Percentiles rank a stretch among this genome's conserved stretches.
Evolutionary conservation across 495 filamentous ascomycete genomes (phyloP).

Genomic region (Trichoderma gamsii): DNA sequence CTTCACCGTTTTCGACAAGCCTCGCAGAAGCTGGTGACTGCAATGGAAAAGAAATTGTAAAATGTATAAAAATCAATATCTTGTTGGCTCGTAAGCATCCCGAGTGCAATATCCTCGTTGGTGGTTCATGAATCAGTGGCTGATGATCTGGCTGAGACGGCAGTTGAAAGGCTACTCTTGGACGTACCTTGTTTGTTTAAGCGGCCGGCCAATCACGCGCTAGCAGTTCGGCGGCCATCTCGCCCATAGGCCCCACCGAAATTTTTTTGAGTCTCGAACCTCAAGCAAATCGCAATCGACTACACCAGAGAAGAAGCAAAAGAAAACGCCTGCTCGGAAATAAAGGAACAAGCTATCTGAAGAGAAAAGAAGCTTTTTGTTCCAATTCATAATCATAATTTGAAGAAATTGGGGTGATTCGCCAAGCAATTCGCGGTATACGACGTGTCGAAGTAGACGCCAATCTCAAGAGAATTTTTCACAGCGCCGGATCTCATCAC

Average conservation of each 20-base stretch:
- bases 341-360: neutral
- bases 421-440: neutral
- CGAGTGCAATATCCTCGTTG: neutral
- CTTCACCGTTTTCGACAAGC: neutral
- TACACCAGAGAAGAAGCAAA: neutral
- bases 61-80: neutral
- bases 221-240: neutral
- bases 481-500: neutral
- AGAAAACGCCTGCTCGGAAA: neutral
- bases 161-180: neutral
- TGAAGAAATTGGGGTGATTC: neutral
- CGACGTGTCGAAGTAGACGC: neutral
- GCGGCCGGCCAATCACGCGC: slow-evolving; percentile 9
- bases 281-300: neutral
- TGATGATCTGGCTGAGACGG: neutral
- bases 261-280: slow-evolving; percentile 9
- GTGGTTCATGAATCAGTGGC: neutral
- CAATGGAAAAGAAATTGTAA: too few species aligned
- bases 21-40: too few species aligned
- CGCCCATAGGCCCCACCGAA: neutral
- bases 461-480: neutral
- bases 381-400: neutral
- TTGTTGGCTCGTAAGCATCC: neutral
- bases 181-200: neutral
- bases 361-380: neutral